Conservation (phyloP, 257 asterid genomes). For the Cynanchum wilfordii region DNA sequence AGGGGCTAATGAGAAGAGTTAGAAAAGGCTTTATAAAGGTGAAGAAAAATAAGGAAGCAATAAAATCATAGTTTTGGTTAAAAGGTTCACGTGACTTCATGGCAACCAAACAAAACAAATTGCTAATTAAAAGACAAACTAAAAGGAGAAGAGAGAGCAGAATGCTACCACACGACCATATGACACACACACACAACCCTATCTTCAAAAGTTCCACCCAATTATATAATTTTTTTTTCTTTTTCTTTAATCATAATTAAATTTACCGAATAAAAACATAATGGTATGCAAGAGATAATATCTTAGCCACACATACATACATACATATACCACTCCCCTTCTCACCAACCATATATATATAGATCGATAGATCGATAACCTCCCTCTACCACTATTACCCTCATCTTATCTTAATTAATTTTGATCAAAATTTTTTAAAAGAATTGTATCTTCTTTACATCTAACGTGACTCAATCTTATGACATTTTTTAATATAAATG, state of each 20-base stretch:
- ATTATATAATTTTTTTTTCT: no score
- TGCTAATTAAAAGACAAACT: constrained; percentile 39
- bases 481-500: no score
- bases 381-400: no score
- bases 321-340: not conserved
- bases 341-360: not conserved
- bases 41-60: not conserved
- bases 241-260: not conserved
- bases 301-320: constrained; percentile 20
- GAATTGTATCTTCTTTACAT: no score
- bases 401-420: no score
- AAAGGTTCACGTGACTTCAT: constrained; percentile 61
- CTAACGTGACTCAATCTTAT: no score
- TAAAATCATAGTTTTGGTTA: not conserved
- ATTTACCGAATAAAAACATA: constrained; percentile 1
- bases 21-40: constrained; percentile 26
- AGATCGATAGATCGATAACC: no score
- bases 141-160: constrained; percentile 57
- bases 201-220: constrained; percentile 34
- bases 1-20: constrained; percentile 30
- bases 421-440: no score
- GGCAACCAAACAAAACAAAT: constrained; percentile 42
- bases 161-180: constrained; percentile 88
- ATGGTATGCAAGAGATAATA: constrained; percentile 4
- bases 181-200: constrained; percentile 52